A percentile compares a stretch with the other conserved stretches of the same genome.
Conservation (phyloP, 2,329 filamentous ascomycete genomes). For the Cercospora nicotianae region DNA sequence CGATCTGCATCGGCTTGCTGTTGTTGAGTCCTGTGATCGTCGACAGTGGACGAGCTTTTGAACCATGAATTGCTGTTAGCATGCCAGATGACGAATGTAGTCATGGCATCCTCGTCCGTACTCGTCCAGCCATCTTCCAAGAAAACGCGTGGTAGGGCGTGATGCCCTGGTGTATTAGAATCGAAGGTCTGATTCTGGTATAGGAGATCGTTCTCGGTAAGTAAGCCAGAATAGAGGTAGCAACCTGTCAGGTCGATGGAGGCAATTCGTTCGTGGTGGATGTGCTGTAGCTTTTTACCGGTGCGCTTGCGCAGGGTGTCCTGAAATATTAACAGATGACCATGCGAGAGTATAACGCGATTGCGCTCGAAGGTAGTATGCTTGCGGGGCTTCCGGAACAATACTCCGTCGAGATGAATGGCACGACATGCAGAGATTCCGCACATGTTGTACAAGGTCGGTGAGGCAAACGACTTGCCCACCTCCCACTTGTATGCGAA, state of each 20-base stretch:
- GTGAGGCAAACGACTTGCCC: conserved; percentile 61
- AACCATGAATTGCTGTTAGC: conserved; percentile 59
- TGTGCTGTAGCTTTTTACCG: conserved; percentile 58
- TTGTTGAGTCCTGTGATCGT: conserved; percentile 33
- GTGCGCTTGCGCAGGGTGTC: conserved; percentile 57
- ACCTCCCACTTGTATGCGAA: conserved; percentile 70
- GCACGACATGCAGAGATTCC: conserved; percentile 62
- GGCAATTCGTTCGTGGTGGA: conserved; percentile 62
- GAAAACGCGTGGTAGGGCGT: conserved; percentile 61
- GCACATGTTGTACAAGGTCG: conserved; percentile 67
- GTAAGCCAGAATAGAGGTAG: conserved; percentile 65
- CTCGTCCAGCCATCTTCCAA: conserved; percentile 62
- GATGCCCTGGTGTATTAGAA: conserved; percentile 60
- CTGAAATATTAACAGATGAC: conserved; percentile 63
- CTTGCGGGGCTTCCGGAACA: conserved; percentile 65
- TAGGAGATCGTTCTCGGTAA: conserved; percentile 62
- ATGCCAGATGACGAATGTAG: conserved; percentile 67
- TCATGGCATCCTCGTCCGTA: conserved; percentile 65
- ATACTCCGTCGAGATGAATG: conserved; percentile 61
- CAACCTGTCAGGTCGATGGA: conserved; percentile 62
- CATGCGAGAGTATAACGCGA: conserved; percentile 60
- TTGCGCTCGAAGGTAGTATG: conserved; percentile 62
- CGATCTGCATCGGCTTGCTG: conserved; percentile 8
- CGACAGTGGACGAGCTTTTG: conserved; percentile 37
- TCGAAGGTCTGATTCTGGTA: conserved; percentile 67